Percentiles rank a stretch among this genome's conserved stretches.
These are phyloP conservation scores for Gnaphalium uliginosum DNA, from an alignment of 129 eudicot species.

Conservation along the genomic window DNA sequence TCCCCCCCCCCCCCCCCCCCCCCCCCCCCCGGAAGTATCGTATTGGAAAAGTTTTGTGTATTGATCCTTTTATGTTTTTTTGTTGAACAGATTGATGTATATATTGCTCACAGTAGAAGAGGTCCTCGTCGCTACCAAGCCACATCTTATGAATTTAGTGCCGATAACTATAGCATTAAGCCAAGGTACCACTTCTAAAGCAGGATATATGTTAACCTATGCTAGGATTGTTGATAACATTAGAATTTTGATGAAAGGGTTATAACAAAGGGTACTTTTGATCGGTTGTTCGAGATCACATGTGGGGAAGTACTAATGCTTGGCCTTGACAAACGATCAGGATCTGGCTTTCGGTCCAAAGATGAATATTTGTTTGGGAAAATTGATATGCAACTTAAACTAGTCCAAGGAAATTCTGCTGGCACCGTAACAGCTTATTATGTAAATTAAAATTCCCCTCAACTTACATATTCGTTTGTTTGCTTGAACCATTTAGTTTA, in stretches of 20 bases:
- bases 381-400: slow-evolving; percentile 65
- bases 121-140: slow-evolving; percentile 22
- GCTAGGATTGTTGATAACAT: neutral
- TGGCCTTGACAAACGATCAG: slow-evolving; percentile 51
- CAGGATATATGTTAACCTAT: neutral
- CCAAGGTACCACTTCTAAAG: slow-evolving; percentile 14
- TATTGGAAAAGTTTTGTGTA: neutral
- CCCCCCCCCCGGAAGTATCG: too few relatives aligned
- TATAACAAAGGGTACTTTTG: slow-evolving; percentile 57
- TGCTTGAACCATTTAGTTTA: neutral
- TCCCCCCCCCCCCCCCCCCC: too few relatives aligned
- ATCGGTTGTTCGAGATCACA: slow-evolving; percentile 47
- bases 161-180: slow-evolving; percentile 11
- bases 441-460: slow-evolving; percentile 32
- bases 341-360: slow-evolving; percentile 61
- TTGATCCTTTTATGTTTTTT: neutral
- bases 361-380: slow-evolving; percentile 50
- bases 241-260: slow-evolving; percentile 29
- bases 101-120: slow-evolving; percentile 27
- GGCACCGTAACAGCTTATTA: slow-evolving; percentile 68
- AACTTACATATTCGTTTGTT: neutral
- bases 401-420: slow-evolving; percentile 63
- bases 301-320: slow-evolving; percentile 63
- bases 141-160: slow-evolving; percentile 10
- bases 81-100: slow-evolving; percentile 28